These are phyloP conservation scores for Apiospora aurea DNA, from an alignment of 2,329 filamentous ascomycete species.

Conservation along the genomic window DNA sequence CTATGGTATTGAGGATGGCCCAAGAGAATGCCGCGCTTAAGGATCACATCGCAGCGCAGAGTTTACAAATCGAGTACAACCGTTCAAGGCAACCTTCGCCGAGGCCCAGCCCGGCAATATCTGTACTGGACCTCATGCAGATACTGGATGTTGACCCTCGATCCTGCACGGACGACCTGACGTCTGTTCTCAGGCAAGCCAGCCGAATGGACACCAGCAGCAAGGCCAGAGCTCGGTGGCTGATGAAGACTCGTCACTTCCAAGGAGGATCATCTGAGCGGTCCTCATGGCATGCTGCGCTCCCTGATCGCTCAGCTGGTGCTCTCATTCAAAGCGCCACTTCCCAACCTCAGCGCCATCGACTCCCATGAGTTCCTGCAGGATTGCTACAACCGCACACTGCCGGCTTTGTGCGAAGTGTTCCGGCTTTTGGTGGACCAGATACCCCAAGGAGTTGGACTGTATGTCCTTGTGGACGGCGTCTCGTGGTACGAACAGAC, in stretches of 20 bases:
- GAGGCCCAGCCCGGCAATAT: neutral
- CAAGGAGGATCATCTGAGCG: conserved; percentile 15
- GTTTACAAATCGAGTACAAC: neutral
- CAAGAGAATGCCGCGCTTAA: neutral
- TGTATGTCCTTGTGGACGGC: conserved; percentile 27
- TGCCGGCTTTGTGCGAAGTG: neutral
- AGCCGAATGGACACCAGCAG: conserved; percentile 10
- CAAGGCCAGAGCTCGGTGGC: conserved; percentile 26
- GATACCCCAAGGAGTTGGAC: neutral
- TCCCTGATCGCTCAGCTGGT: neutral
- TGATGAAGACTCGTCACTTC: conserved; percentile 25
- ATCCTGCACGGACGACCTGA: conserved; percentile 20
- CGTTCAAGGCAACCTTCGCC: neutral
- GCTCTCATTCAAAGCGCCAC: neutral
- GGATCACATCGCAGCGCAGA: neutral
- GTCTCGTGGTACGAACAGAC: conserved; percentile 28
- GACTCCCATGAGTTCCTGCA: neutral
- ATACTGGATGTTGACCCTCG: neutral
- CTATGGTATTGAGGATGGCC: neutral
- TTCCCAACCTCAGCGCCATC: neutral
- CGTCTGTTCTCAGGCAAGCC: conserved; percentile 24
- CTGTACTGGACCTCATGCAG: neutral
- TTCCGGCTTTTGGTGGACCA: conserved; percentile 23
- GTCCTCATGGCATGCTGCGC: neutral
- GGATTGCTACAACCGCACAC: neutral